Evolutionary conservation across 2,329 filamentous ascomycete species (phyloP), one percentile per base, ranked within the genome.

Genomic region (Scytalidium sp.): DNA sequence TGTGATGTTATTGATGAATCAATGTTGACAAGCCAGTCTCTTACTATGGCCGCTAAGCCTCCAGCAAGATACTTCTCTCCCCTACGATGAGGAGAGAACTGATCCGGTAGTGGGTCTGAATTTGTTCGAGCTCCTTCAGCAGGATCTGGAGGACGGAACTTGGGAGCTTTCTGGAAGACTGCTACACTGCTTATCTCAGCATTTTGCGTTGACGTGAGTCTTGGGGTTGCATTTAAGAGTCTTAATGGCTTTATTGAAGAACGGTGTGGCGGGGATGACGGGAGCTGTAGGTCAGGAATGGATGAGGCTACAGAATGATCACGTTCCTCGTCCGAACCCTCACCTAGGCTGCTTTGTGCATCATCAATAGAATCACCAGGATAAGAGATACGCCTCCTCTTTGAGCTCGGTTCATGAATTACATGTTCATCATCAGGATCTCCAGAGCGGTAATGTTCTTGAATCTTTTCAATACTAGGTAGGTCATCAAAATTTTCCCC

Each of bases 41-140:
- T 70, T 23, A 79, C 60, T 43, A 70, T 73, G 1, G 70, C 67
- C 3, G 78, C 78, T 47, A 79, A 63, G 2, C 78, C 78, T 3
- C 70, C 69, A 1, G 71, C 63, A 0, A 78, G 42, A 53, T 75
- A 80, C 56, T 74, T 75, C 53, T 75, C 69, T 0, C 70, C 71
- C 51, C 71, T 72, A 21, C 75, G 68, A 43, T 75, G 73, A 1
- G 79, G 78, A 1, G 77, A 80, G 61, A 81, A 81, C 36, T 73
- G 69, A 39, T 78, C 74, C 1, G 78, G 76, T 0, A 77, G 63
- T 0, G 75, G 74, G 43, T 66, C 62, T 8, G 15, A 8, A 19
- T 51, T 46, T 11, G 49, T 40, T 27, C 55, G 52, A 8, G 44
- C 19, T 22, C 44, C 43, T n/a, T 55, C 51, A 1, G 51, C 41